Percentiles rank a stretch among this genome's conserved stretches.
Evolutionary conservation across 139 green algal species (phyloP).

Genomic region (Ulvella scutata): DNA sequence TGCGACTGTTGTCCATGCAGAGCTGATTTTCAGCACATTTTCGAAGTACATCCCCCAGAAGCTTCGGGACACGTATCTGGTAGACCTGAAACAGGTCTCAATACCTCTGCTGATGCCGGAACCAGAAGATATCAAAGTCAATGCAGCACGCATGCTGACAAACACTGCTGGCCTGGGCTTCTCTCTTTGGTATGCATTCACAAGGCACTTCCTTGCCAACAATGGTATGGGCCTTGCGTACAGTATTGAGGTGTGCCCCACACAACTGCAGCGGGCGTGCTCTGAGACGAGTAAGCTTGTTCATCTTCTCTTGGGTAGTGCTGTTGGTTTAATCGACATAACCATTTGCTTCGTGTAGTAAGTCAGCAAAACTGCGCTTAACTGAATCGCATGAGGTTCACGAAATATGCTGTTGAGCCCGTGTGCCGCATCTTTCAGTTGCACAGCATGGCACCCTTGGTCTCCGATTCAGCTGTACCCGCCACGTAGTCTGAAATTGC

Average conservation of each 20-base stretch:
- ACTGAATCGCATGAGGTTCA: too few species aligned
- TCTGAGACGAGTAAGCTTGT: too few species aligned
- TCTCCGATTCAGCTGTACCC: too few species aligned
- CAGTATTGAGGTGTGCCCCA: slow-evolving; percentile 50
- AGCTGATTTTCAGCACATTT: slow-evolving; percentile 4
- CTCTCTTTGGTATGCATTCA: slow-evolving; percentile 65
- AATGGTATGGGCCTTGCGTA: slow-evolving; percentile 89
- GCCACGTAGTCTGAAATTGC: too few species aligned
- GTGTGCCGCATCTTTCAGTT: too few species aligned
- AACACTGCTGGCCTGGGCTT: slow-evolving; percentile 32
- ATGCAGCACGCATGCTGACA: slow-evolving; percentile 33
- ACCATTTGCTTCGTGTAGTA: too few species aligned
- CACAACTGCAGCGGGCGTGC: too few species aligned
- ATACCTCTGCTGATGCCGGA: slow-evolving; percentile 18
- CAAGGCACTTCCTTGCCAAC: slow-evolving; percentile 93
- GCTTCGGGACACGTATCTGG: slow-evolving; percentile 14
- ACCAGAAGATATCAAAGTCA: slow-evolving; percentile 22
- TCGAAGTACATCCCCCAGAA: slow-evolving; percentile 6
- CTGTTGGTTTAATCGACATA: too few species aligned
- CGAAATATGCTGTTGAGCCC: too few species aligned
- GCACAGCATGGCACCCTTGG: too few species aligned
- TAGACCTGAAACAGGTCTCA: slow-evolving; percentile 16
- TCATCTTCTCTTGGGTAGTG: too few species aligned
- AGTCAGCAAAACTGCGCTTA: too few species aligned
- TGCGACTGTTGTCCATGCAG: slow-evolving; percentile 20